These are phyloP conservation scores for Epithemia pelagica DNA, from an alignment of 108 stramenopile genomes.

Conservation along the genomic window DNA sequence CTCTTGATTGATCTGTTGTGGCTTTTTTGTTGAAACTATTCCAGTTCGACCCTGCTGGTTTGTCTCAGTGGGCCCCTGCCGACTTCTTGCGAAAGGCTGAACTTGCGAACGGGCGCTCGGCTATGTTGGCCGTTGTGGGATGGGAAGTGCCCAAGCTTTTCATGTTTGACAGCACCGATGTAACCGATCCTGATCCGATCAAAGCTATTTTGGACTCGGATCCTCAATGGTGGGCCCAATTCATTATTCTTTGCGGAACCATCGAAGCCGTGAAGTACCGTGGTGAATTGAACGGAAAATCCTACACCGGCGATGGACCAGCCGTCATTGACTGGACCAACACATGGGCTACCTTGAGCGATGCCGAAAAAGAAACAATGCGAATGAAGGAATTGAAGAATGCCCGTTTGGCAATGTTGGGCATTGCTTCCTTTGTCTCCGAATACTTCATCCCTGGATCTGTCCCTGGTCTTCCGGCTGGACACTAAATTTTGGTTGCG, in stretches of 20 bases:
- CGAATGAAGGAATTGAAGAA: conserved; percentile 92
- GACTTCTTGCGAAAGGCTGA: conserved; percentile 84
- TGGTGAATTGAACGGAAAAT: conserved; percentile 70
- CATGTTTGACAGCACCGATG: conserved; percentile 62
- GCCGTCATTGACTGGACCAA: conserved; percentile 83
- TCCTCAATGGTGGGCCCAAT: conserved; percentile 93
- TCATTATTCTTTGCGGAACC: conserved; percentile 76
- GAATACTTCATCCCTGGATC: conserved; percentile 86
- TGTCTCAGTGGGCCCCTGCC: conserved; percentile 73
- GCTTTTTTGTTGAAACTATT: not conserved
- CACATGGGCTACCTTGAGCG: conserved; percentile 54
- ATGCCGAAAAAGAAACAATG: conserved; percentile 54
- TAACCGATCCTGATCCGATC: conserved; percentile 84
- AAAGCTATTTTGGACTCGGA: conserved; percentile 80
- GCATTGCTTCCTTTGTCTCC: conserved; percentile 76
- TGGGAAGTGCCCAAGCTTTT: conserved; percentile 73
- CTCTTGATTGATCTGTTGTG: not conserved
- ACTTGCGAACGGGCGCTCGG: conserved; percentile 86
- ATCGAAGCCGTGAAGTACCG: conserved; percentile 83
- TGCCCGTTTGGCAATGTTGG: conserved; percentile 90
- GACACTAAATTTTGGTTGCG: conserved; percentile 32
- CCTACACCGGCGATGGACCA: conserved; percentile 68
- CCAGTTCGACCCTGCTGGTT: conserved; percentile 78
- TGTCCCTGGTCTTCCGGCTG: conserved; percentile 59
- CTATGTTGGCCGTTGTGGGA: conserved; percentile 82